phyloP scores from a whole-genome alignment of 2,329 filamentous ascomycete species.

The Aspergillus novofumigatus region DNA sequence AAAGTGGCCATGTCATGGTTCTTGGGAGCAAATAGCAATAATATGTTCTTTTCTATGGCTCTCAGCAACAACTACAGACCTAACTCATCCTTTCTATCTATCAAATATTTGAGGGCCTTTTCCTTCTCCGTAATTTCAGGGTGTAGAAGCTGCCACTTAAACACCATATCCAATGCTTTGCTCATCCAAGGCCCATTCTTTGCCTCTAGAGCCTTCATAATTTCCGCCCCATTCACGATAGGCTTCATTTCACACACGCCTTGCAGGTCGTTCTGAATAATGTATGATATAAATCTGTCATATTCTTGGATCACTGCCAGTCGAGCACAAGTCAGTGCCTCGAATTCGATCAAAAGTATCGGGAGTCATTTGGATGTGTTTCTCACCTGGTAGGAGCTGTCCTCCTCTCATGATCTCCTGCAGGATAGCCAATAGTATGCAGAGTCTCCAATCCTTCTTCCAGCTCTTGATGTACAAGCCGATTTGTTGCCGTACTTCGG shows the following conservation, averaged over 20 bases:
- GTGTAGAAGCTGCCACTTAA: constrained; percentile 85
- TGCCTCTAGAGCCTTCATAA: constrained; percentile 62
- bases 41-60: neutral
- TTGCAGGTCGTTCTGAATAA: constrained; percentile 48
- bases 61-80: constrained; percentile 15
- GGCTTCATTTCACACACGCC: constrained; percentile 55
- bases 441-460: constrained; percentile 39
- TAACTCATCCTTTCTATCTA: constrained; percentile 50
- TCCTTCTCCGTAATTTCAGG: constrained; percentile 59
- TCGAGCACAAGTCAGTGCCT: constrained; percentile 10
- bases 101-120: constrained; percentile 59
- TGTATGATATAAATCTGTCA: constrained; percentile 49
- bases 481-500: constrained; percentile 35
- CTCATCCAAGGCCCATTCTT: constrained; percentile 79
- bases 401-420: constrained; percentile 35
- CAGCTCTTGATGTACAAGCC: constrained; percentile 33
- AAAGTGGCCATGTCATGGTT: neutral
- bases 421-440: constrained; percentile 37
- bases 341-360: constrained; percentile 7
- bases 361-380: neutral
- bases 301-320: constrained; percentile 48
- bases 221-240: constrained; percentile 69
- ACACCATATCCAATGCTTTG: constrained; percentile 70
- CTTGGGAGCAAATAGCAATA: neutral
- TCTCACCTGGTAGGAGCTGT: constrained; percentile 29